Evolutionary conservation across 2,329 filamentous ascomycete species (phyloP), one percentile per base, ranked within the genome.

Genomic region (Onygena corvina): DNA sequence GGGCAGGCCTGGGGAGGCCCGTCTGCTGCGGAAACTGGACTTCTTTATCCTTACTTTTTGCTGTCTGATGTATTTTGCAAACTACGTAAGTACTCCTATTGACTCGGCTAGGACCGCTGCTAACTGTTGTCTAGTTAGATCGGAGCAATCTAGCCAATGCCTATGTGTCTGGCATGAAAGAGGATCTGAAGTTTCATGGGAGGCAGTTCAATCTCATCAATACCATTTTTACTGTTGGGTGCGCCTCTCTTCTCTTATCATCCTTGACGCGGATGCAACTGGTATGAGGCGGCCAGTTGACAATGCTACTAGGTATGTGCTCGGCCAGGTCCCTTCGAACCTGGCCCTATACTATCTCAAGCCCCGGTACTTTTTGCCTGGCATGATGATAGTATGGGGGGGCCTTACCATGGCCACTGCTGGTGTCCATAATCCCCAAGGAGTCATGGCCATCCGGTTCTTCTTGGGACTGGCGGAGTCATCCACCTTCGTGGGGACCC

Each of bases 11-110:
- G 55, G 52, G 3, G 55, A 57, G 47, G 45, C 53, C 30, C 46
- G 46, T 36, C 65, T 76, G 21, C 63, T 74, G 25, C 63, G 70
- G 50, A 75, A 75, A 57, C 63, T 75, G 20, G 72, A 74, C 54
- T 70, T 67, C 58, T 74, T 72, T 50, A 61, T 75, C 57, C 58
- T 68, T 2, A 59, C 59, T 12, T 69, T 67, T 50, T 64, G 62
- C 3, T 74, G 71, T 47, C 56, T 75, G 4, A 68, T 64, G 42
- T 72, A 66, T 51, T 73, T 72, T 51, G 61, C 70, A 52, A 74
- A 74, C 52, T 57, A 56, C 29, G 54, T 56, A 42, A 52, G 53
- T 53, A 12, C 16, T 11, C 38, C 31, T 29, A 25, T 47, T 33
- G 2, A 29, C 2, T 36, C 5, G 9, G 30, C 30, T 3, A 18